phyloP scores from a whole-genome alignment of 352 stramenopile genomes.

The Aphanomyces euteiches region DNA sequence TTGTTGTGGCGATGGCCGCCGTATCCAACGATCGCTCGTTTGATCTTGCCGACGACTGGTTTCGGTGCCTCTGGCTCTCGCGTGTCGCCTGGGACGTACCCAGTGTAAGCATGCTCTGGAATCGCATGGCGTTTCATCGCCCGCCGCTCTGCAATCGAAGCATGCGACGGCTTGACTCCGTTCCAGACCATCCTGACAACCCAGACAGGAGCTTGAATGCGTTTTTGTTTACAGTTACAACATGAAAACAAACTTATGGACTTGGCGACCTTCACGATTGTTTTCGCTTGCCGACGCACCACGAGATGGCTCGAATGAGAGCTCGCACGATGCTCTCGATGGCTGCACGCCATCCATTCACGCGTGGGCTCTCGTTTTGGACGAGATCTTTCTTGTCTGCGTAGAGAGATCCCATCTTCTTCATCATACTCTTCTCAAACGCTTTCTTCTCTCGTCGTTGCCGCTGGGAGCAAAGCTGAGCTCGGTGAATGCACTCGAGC shows the following conservation, averaged over 20 bases:
- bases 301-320: neutral
- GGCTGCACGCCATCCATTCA: too few relatives aligned
- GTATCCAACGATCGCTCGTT: conserved; percentile 36
- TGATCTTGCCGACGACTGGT: conserved; percentile 28
- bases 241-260: neutral
- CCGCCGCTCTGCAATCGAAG: conserved; percentile 51
- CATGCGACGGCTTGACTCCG: conserved; percentile 33
- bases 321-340: neutral
- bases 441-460: conserved; percentile 39
- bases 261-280: neutral
- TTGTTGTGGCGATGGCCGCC: conserved; percentile 50
- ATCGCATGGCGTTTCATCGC: conserved; percentile 63
- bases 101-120: conserved; percentile 67
- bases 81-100: conserved; percentile 32
- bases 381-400: conserved; percentile 45
- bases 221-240: too few relatives aligned
- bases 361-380: neutral
- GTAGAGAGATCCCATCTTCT: conserved; percentile 67
- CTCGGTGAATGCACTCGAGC: conserved; percentile 43
- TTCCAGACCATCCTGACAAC: too few relatives aligned
- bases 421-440: conserved; percentile 81
- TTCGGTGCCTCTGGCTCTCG: neutral
- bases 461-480: conserved; percentile 42
- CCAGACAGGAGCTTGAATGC: too few relatives aligned
- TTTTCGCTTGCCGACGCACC: conserved; percentile 25